A percentile compares a stretch with the other conserved stretches of the same genome.
Evolutionary conservation across 257 asterid genomes (phyloP).

Genomic region (Gentiana macrophylla): DNA sequence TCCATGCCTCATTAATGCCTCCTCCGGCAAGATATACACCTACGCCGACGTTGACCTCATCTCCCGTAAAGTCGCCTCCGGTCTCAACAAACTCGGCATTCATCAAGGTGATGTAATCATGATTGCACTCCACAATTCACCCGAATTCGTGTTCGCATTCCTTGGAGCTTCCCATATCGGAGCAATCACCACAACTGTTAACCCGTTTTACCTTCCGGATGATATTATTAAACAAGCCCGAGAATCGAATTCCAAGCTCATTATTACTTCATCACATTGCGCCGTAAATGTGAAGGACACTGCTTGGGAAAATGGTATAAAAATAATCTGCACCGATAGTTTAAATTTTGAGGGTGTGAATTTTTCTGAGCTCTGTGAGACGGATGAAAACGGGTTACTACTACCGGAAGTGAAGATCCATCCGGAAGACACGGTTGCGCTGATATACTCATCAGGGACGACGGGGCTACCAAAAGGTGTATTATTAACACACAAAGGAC

Average conservation of each 20-base stretch:
- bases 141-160: slow-evolving; percentile 27
- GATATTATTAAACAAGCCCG: slow-evolving; percentile 25
- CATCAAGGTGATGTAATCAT: slow-evolving; percentile 24
- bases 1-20: slow-evolving; percentile 23
- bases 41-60: slow-evolving; percentile 21
- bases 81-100: slow-evolving; percentile 17
- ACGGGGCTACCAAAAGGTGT: slow-evolving; percentile 33
- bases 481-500: slow-evolving; percentile 34
- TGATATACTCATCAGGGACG: slow-evolving; percentile 33
- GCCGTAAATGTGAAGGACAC: slow-evolving; percentile 17
- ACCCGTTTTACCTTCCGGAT: slow-evolving; percentile 22
- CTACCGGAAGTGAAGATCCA: slow-evolving; percentile 18
- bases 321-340: slow-evolving; percentile 15
- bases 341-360: slow-evolving; percentile 4
- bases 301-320: slow-evolving; percentile 5
- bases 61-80: slow-evolving; percentile 19
- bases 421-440: slow-evolving; percentile 15
- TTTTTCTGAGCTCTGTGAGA: slow-evolving; percentile 12
- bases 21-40: slow-evolving; percentile 13
- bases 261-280: slow-evolving; percentile 16
- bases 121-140: slow-evolving; percentile 26
- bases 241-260: slow-evolving; percentile 24
- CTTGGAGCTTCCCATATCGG: slow-evolving; percentile 27
- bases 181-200: slow-evolving; percentile 22
- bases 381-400: neutral